These are phyloP conservation scores for Pulveroboletus sp. DNA, from an alignment of 768 basidiomycete species.

Conservation along the genomic window DNA sequence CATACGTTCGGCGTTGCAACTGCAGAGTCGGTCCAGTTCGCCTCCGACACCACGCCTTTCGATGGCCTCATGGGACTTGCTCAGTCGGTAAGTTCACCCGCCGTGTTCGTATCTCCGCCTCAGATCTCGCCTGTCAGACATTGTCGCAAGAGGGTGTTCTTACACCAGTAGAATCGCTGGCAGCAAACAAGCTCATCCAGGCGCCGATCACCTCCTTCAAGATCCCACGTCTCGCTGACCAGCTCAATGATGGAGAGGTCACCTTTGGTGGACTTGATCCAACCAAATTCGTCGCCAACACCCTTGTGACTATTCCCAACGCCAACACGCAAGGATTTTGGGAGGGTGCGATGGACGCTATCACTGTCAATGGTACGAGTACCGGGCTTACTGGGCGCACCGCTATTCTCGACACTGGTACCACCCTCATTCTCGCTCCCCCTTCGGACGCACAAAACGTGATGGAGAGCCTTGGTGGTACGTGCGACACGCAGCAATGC, in stretches of 20 bases:
- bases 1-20: slow-evolving; percentile 71
- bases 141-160: slow-evolving; percentile 62
- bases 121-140: slow-evolving; percentile 29
- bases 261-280: slow-evolving; percentile 78
- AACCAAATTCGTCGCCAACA: slow-evolving; percentile 60
- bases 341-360: slow-evolving; percentile 63
- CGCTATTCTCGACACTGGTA: slow-evolving; percentile 60
- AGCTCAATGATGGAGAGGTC: slow-evolving; percentile 67
- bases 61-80: slow-evolving; percentile 81
- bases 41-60: slow-evolving; percentile 45
- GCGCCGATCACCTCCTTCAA: slow-evolving; percentile 76
- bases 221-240: slow-evolving; percentile 70
- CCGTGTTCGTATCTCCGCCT: slow-evolving; percentile 1
- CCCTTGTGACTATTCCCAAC: slow-evolving; percentile 60
- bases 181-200: slow-evolving; percentile 50
- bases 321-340: slow-evolving; percentile 74
- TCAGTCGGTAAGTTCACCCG: slow-evolving; percentile 50
- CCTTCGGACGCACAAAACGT: slow-evolving; percentile 52
- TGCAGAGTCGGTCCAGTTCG: slow-evolving; percentile 61
- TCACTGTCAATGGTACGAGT: slow-evolving; percentile 56
- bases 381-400: slow-evolving; percentile 57
- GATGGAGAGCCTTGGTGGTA: slow-evolving; percentile 58
- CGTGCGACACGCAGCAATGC: slow-evolving; percentile 48
- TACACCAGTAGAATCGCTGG: slow-evolving; percentile 75
- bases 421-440: slow-evolving; percentile 43